Evolutionary conservation across 139 green algal species (phyloP), one percentile per base, ranked within the genome.

Genomic region (Yamagishiella unicocca): DNA sequence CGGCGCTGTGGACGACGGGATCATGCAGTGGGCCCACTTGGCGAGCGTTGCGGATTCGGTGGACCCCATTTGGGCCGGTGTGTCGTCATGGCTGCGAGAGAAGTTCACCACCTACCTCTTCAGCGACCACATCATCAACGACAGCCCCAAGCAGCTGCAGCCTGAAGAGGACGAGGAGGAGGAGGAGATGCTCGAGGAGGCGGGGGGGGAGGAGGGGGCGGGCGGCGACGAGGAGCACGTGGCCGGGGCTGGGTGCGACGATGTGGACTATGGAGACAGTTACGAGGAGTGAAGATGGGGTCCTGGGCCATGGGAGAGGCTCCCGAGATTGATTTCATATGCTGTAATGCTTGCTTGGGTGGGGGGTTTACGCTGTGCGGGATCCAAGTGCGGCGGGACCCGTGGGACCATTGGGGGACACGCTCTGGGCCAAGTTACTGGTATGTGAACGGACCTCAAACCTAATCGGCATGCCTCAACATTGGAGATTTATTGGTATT

Each of bases 41-140:
- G 71, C 64, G 10, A 72, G 90, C 31, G 80, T 90, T n/a, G 45
- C 62, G 12, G 74, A 89, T 66, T 91, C 83, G 17, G 83, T 87
- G 0, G 93, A 95, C 54, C 81, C 74, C 0, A 91, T 91, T 24
- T 96, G 93, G 93, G 38, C 73, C 43, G 42, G n/a, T 14, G 37
- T 95, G 70, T 67, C 79, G 1, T 29, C 46, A 1, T 89, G 79
- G 37, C 81, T 93, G 31, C 83, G 88, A 2, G 78, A 92, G 79
- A 89, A 68, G 31, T 95, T 89, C 85, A 83, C 94, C 12, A 95
- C 90, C 6, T 95, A 91, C 85, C 71, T 94, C 12, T 95, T 95
- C 81, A 88, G 53, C 37, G 93, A 94, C 86, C 91, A 94, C 76
- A 88, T 90, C 43, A 77, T 90, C 25, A 89, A 83, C 46, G 61